Conservation (phyloP, 2,329 filamentous ascomycete genomes). For the Biscogniauxia marginata region DNA sequence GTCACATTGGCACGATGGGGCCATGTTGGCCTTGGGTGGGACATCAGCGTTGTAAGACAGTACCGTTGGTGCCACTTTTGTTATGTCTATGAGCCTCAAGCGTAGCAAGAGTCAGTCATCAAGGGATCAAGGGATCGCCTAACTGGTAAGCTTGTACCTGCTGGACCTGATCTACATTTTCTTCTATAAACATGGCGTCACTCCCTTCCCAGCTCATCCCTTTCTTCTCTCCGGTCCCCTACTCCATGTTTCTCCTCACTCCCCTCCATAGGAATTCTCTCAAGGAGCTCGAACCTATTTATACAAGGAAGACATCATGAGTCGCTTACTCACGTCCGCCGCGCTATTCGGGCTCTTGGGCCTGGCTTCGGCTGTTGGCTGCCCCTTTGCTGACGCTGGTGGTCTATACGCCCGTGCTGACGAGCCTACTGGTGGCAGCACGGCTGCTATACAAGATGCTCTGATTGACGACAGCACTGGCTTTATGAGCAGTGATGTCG, state of each 20-base stretch:
- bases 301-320: conserved; percentile 21
- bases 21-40: background rate
- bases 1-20: conserved; percentile 3
- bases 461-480: conserved; percentile 53
- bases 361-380: conserved; percentile 29
- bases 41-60: background rate
- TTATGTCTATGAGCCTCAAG: conserved; percentile 16
- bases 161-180: background rate
- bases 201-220: conserved; percentile 8
- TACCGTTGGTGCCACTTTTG: background rate
- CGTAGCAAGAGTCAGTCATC: background rate
- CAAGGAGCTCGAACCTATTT: conserved; percentile 2
- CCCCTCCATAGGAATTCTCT: background rate
- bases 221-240: conserved; percentile 1
- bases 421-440: conserved; percentile 6
- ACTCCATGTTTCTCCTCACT: background rate
- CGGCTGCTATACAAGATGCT: conserved; percentile 32
- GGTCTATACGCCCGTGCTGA: conserved; percentile 28
- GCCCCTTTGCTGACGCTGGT: conserved; percentile 34
- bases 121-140: background rate
- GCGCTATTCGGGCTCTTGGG: conserved; percentile 27
- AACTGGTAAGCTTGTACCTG: background rate
- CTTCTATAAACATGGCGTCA: conserved; percentile 15
- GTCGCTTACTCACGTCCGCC: conserved; percentile 17
- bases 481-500: conserved; percentile 65